Conservation (phyloP, 2,329 filamentous ascomycete species). For the Rasamsonia emersonii region DNA sequence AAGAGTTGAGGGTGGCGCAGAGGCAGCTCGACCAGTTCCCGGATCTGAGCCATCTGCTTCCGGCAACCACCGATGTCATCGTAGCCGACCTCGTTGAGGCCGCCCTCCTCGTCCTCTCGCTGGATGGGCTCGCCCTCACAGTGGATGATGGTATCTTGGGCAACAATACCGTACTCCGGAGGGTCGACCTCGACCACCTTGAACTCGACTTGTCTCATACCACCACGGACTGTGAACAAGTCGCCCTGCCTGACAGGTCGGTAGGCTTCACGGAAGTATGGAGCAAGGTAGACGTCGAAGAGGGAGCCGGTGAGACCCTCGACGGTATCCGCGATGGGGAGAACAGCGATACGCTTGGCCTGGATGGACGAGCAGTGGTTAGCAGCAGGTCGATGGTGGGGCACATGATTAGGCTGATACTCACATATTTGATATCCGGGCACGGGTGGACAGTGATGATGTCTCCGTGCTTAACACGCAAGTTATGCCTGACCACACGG, state of each 20-base stretch:
- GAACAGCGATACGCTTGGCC: constrained; percentile 98
- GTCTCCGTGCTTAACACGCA: constrained; percentile 96
- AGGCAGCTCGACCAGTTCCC: constrained; percentile 95
- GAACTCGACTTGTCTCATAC: constrained; percentile 99
- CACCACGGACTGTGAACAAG: constrained; percentile 92
- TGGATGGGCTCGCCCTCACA: constrained; percentile 96
- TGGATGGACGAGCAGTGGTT: constrained; percentile 27
- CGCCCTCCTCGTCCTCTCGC: constrained; percentile 97
- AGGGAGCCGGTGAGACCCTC: constrained; percentile 96
- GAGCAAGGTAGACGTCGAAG: constrained; percentile 97
- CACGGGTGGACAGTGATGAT: constrained; percentile 95
- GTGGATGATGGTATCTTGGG: constrained; percentile 97
- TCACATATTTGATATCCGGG: constrained; percentile 99
- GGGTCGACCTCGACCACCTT: constrained; percentile 99
- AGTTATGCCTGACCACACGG: constrained; percentile 95
- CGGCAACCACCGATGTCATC: constrained; percentile 98
- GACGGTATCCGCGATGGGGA: constrained; percentile 95
- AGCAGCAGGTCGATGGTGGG: constrained; percentile 14
- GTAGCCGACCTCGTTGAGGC: constrained; percentile 97
- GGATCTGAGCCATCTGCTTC: constrained; percentile 99
- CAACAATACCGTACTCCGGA: constrained; percentile 96
- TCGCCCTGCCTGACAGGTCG: constrained; percentile 94
- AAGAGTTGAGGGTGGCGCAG: constrained; percentile 96
- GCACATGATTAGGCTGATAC: constrained; percentile 31
- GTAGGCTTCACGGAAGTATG: constrained; percentile 99